Base-by-base conservation (phyloP, 2,329 filamentous ascomycete species). In the Cladorrhinum sp. region DNA sequence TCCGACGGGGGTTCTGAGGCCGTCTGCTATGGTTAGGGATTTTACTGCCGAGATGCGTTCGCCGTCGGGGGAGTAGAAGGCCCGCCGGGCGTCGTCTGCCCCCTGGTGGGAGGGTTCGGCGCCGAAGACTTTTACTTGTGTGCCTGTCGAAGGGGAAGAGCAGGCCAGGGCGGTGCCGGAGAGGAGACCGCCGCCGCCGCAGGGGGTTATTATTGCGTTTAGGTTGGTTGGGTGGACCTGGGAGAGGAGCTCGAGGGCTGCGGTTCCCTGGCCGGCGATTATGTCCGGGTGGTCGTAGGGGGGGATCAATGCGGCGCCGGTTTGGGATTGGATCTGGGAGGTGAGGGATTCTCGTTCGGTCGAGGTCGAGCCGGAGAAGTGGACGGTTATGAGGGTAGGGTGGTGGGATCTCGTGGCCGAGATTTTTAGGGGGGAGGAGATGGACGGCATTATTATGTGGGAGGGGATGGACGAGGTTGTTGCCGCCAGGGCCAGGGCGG, bases 241-340 rank as follows among this genome's bases (percentile, higher is more conserved):
- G 62, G 83, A 78, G 72, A 92, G 87, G 33, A 97, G 75, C 74
- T 99, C 95, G 4, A 97, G 74, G 0, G 87, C 93, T 64, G 91
- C 80, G 0, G 94, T 98, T n/a, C 94, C 95, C 77, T 97, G 93
- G 0, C 95, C 94, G 0, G 96, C 84, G 59, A 98, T 89, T 66
- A 97, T 92, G 73, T 97, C 86, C 2, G 90, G 89, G 75, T 98
- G 91, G 73, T 98, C 91, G 73, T 97, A 97, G 0, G 95, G 93
- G 58, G 93, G 93, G 3, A 99, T 83, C 9, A 97, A 79, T 0
- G 87, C 85, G 0, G 92, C 92, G 46, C 89, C 88, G 0, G 91
- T 96, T 62, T 86, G 77, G 26, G 78, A 77, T 1, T 92, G 82
- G 5, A 97, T 85, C 3, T 86, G 76, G n/a, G 74, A 79, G 0